Conservation (phyloP, 345 rosid genomes). For the Sapria himalayana region DNA sequence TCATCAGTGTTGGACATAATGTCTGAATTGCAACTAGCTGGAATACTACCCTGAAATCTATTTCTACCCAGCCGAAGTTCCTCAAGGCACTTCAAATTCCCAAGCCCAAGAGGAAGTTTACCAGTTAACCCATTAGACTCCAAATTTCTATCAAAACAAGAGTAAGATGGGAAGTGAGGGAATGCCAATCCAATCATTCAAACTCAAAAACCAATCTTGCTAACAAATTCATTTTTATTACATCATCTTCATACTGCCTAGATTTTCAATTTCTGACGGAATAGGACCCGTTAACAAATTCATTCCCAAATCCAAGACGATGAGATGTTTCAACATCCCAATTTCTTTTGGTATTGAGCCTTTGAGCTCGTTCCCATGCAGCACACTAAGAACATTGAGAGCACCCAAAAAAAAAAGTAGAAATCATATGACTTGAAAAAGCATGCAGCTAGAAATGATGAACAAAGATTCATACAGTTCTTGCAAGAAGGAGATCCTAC, state of each 20-base stretch:
- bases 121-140: slow-evolving; percentile 89
- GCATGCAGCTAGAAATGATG: background rate
- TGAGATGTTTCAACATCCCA: slow-evolving; percentile 52
- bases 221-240: slow-evolving; percentile 13
- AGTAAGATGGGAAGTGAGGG: slow-evolving; percentile 4
- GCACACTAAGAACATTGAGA: slow-evolving; percentile 28
- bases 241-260: slow-evolving; percentile 36
- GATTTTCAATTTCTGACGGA: slow-evolving; percentile 62
- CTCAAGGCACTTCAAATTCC: slow-evolving; percentile 48
- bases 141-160: slow-evolving; percentile 44
- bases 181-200: slow-evolving; percentile 1
- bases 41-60: slow-evolving; percentile 71
- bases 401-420: slow-evolving; percentile 4
- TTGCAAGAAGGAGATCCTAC: slow-evolving; percentile 44
- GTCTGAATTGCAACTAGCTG: slow-evolving; percentile 21
- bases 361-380: slow-evolving; percentile 45
- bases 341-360: slow-evolving; percentile 81
- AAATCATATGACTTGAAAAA: background rate
- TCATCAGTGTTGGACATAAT: slow-evolving; percentile 15
- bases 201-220: slow-evolving; percentile 1
- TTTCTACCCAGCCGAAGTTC: slow-evolving; percentile 78
- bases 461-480: slow-evolving; percentile 35
- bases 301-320: slow-evolving; percentile 74
- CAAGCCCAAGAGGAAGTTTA: slow-evolving; percentile 50
- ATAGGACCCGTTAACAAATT: slow-evolving; percentile 65